Conservation (phyloP, 306 rosid genomes). For the Neltuma alba region DNA sequence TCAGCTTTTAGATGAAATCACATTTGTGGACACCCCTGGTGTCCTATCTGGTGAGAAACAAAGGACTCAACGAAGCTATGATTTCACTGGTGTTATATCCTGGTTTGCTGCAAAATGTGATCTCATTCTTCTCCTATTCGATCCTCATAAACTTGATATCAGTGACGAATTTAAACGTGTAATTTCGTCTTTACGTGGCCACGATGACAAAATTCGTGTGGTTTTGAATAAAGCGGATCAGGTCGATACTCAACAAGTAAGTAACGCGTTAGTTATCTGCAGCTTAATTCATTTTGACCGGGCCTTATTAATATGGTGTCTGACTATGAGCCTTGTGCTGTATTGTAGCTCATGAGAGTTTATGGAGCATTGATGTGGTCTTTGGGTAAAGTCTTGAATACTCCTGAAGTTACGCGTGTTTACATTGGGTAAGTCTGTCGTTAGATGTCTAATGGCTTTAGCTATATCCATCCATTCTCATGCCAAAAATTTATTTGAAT, state of each 20-base stretch:
- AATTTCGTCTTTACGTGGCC: slow-evolving; percentile 76
- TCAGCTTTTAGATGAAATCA: slow-evolving; percentile 80
- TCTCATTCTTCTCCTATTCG: slow-evolving; percentile 87
- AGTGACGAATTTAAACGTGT: slow-evolving; percentile 95
- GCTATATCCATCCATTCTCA: not conserved
- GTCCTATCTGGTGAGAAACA: slow-evolving; percentile 98
- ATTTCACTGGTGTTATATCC: slow-evolving; percentile 94
- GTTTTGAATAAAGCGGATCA: slow-evolving; percentile 95
- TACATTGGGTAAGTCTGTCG: slow-evolving; percentile 74
- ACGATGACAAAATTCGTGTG: slow-evolving; percentile 96
- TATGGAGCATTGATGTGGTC: slow-evolving; percentile 99
- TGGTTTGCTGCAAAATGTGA: slow-evolving; percentile 99
- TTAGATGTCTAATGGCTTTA: not conserved
- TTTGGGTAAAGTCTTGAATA: slow-evolving; percentile 81
- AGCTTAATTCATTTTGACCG: not conserved
- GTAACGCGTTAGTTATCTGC: slow-evolving; percentile 27
- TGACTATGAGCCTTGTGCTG: not conserved
- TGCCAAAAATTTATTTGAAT: slow-evolving; percentile 1
- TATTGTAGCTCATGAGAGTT: slow-evolving; percentile 88
- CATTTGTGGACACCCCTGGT: slow-evolving; percentile 94
- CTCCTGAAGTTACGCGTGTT: slow-evolving; percentile 91
- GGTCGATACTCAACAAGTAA: slow-evolving; percentile 96
- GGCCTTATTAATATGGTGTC: not conserved
- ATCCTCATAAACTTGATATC: slow-evolving; percentile 94
- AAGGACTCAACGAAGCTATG: slow-evolving; percentile 92